Percentiles rank a stretch among this genome's conserved stretches.
Conservation (phyloP, 2,329 filamentous ascomycete species). For the Coniella vitis region DNA sequence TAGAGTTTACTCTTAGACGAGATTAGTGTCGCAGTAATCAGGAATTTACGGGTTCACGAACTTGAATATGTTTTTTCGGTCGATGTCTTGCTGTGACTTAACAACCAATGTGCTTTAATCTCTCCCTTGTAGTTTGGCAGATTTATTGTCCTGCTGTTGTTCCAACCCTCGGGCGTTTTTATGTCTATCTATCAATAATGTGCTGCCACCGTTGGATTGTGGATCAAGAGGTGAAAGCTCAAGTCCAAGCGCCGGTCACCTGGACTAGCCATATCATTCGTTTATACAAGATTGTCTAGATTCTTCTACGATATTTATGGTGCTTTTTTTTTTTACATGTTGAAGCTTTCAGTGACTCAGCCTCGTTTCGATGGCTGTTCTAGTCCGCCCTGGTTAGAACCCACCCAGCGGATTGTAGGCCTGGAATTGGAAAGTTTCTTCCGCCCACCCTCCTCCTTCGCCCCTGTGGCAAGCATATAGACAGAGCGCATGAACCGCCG, state of each 20-base stretch:
- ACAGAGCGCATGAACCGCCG: conserved; percentile 10
- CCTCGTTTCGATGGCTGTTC: too few species aligned
- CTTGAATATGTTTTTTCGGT: not conserved
- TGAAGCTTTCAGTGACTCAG: too few species aligned
- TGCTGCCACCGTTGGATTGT: too few species aligned
- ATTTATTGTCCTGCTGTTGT: too few species aligned
- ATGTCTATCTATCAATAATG: not conserved
- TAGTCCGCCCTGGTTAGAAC: not conserved
- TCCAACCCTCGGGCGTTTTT: too few species aligned
- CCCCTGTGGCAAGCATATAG: conserved; percentile 12
- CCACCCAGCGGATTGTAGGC: conserved; percentile 9
- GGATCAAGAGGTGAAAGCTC: too few species aligned
- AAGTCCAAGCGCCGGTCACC: too few species aligned
- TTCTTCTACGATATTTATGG: too few species aligned
- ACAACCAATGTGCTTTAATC: not conserved
- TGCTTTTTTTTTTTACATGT: not conserved
- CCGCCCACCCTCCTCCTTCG: not conserved
- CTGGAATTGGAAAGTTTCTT: not conserved
- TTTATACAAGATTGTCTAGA: too few species aligned
- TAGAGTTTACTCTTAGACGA: conserved; percentile 28
- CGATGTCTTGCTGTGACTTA: too few species aligned
- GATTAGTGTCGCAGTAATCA: conserved; percentile 20
- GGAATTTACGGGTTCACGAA: conserved; percentile 13
- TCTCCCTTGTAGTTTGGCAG: too few species aligned
- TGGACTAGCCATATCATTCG: too few species aligned